Evolutionary conservation across 805 yeast species (phyloP), one percentile per base, ranked within the genome.

Genomic region (Candida germanica): DNA sequence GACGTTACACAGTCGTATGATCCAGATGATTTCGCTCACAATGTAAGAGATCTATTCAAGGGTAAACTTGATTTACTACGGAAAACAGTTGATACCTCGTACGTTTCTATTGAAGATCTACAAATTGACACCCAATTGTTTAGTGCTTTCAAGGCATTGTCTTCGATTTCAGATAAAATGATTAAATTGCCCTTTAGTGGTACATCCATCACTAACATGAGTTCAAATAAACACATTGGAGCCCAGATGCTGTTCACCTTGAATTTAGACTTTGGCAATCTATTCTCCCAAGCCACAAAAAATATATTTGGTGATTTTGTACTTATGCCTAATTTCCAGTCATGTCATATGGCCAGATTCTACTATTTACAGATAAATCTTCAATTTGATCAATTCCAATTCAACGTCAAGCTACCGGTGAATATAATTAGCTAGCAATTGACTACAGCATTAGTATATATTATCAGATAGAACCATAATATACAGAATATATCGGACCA

Each of bases 311-410:
- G 19, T 16, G 10, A 15, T 27, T 59, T 53, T 33, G 48, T 51
- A 27, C 47, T 64, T 27, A 59, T 61, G 19, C 69, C 71, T 13
- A 52, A 53, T 35, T 64, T 62, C 46, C 71, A 65, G 39, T 50
- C 57, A 16, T 64, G 71, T 39, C 31, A 31, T 31, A 29, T 58
- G 42, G 53, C 56, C 1, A 42, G 70, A 20, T 31, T 59, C 29
- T 64, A 64, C 40, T 59, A 59, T 36, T 32, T 64, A 12, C 49
- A 50, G 50, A 29, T 31, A 58, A 1, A 25, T 38, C 12, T 61
- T 9, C 31, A 29, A 8, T 35, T 59, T 6, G 39, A 52, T 5
- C 52, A 54, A 33, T 47, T 48, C 22, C 51, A 53, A 11, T 26
- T 26, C 17, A 31, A 51, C 3, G 49, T 61, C 25, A 61, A 61